Percentiles rank a stretch among this genome's conserved stretches.
These are phyloP conservation scores for Termitomyces sp. DNA, from an alignment of 768 basidiomycete species.

Conservation along the genomic window DNA sequence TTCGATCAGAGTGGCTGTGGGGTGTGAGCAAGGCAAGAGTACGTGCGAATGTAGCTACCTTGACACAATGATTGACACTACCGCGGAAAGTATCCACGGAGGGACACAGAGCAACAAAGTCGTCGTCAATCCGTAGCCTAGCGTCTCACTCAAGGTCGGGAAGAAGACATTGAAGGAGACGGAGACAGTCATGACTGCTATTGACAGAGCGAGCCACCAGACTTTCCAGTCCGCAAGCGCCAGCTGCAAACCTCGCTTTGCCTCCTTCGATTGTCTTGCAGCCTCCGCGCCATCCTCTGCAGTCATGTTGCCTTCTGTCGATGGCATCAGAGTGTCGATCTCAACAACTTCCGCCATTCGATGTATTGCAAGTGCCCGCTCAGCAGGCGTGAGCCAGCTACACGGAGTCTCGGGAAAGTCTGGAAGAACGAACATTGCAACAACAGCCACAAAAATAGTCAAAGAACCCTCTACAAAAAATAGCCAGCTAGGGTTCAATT, in stretches of 20 bases:
- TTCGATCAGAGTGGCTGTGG: constrained; percentile 68
- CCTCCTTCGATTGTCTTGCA: constrained; percentile 10
- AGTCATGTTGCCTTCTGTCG: constrained; percentile 15
- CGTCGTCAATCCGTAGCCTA: constrained; percentile 60
- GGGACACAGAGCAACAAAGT: constrained; percentile 77
- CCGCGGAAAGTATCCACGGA: constrained; percentile 67
- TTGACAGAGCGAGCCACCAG: constrained; percentile 69
- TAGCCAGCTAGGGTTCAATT: constrained; percentile 49
- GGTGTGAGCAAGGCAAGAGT: neutral
- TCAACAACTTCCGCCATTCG: constrained; percentile 68
- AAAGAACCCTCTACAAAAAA: constrained; percentile 71
- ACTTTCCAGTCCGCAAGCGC: constrained; percentile 79
- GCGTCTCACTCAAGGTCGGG: constrained; percentile 68
- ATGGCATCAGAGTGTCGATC: constrained; percentile 41
- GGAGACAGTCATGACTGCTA: constrained; percentile 56
- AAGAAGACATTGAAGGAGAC: constrained; percentile 79
- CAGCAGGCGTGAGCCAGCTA: constrained; percentile 58
- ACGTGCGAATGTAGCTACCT: constrained; percentile 29
- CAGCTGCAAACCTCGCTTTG: constrained; percentile 45
- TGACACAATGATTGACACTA: constrained; percentile 47
- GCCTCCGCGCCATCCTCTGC: neutral
- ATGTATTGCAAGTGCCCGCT: constrained; percentile 52
- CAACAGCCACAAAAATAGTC: constrained; percentile 49
- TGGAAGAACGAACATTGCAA: constrained; percentile 66
- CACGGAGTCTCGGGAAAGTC: constrained; percentile 68